Evolutionary conservation across 2,329 filamentous ascomycete genomes (phyloP).

Genomic region (Neurospora sp.): DNA sequence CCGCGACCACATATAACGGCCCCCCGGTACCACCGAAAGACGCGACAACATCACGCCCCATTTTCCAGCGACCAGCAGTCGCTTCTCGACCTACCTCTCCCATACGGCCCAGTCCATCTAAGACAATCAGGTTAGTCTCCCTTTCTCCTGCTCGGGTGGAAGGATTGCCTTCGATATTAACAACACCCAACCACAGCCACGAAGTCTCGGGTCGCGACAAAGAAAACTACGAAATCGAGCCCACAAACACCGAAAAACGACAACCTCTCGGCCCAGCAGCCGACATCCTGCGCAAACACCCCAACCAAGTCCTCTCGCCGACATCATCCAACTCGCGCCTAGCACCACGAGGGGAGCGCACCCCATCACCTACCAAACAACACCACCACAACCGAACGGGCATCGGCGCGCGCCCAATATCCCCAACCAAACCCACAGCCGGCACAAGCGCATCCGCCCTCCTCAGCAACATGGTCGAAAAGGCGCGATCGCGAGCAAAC

Average conservation of each 20-base stretch:
- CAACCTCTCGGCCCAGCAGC: slow-evolving; percentile 35
- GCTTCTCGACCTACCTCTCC: slow-evolving; percentile 9
- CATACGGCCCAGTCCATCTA: slow-evolving; percentile 23
- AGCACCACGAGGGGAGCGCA: slow-evolving; percentile 35
- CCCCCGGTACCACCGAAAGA: slow-evolving; percentile 44
- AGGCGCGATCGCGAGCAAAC: slow-evolving; percentile 36
- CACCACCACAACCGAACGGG: slow-evolving; percentile 39
- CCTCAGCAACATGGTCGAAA: slow-evolving; percentile 49
- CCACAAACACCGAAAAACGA: slow-evolving; percentile 59
- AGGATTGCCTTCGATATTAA: slow-evolving; percentile 16
- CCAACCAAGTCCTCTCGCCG: slow-evolving; percentile 64
- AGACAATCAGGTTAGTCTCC: slow-evolving; percentile 40
- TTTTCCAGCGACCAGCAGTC: slow-evolving; percentile 27
- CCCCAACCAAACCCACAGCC: slow-evolving; percentile 48
- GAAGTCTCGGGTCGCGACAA: slow-evolving; percentile 60
- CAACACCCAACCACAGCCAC: slow-evolving; percentile 35
- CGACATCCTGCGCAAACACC: slow-evolving; percentile 28
- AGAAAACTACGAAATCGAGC: slow-evolving; percentile 54
- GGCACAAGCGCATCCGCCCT: slow-evolving; percentile 30
- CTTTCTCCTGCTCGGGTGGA: slow-evolving; percentile 5
- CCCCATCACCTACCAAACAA: slow-evolving; percentile 15
- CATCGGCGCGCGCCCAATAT: slow-evolving; percentile 46
- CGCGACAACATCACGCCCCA: slow-evolving; percentile 14
- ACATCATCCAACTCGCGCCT: slow-evolving; percentile 72
- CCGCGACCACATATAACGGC: slow-evolving; percentile 21